A percentile compares a stretch with the other conserved stretches of the same genome.
These are phyloP conservation scores for Rhodotorula taiwanensis DNA, from an alignment of 768 basidiomycete genomes.

Conservation along the genomic window DNA sequence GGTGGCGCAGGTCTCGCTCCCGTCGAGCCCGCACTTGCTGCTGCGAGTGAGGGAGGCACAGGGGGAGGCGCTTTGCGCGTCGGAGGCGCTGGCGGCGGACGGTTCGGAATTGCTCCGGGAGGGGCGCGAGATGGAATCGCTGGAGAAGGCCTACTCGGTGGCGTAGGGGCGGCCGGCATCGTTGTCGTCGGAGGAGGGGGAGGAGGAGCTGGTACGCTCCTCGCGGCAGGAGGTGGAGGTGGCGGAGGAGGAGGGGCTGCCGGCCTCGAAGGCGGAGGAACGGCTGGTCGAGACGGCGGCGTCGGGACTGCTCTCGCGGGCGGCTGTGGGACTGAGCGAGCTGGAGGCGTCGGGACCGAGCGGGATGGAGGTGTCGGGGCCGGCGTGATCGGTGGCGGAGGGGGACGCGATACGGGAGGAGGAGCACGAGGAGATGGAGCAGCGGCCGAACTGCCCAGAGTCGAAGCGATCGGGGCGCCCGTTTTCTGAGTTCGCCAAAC, in stretches of 20 bases:
- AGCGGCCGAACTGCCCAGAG: background rate
- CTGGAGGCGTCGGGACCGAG: slow-evolving; percentile 1
- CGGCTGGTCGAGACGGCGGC: background rate
- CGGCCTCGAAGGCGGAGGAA: background rate
- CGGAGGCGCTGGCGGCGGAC: background rate
- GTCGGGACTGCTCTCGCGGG: slow-evolving; percentile 1
- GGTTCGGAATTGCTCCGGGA: background rate
- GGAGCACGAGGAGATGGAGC: slow-evolving; percentile 3
- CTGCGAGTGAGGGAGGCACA: background rate
- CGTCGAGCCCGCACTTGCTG: too few species aligned
- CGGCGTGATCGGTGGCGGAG: too few species aligned
- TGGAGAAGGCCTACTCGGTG: background rate
- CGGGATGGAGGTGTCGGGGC: slow-evolving; percentile 11
- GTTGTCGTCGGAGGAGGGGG: background rate
- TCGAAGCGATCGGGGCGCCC: slow-evolving; percentile 17
- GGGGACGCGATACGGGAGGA: background rate
- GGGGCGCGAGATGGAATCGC: background rate
- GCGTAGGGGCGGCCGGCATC: background rate
- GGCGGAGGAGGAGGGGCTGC: slow-evolving; percentile 1
- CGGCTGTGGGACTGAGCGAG: background rate
- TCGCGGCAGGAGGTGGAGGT: background rate
- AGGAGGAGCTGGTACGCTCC: background rate
- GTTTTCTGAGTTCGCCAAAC: slow-evolving; percentile 11
- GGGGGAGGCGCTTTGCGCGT: slow-evolving; percentile 5
- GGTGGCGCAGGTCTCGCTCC: background rate